Base-by-base conservation (phyloP, 345 rosid genomes). In the Melaleuca quinquenervia region DNA sequence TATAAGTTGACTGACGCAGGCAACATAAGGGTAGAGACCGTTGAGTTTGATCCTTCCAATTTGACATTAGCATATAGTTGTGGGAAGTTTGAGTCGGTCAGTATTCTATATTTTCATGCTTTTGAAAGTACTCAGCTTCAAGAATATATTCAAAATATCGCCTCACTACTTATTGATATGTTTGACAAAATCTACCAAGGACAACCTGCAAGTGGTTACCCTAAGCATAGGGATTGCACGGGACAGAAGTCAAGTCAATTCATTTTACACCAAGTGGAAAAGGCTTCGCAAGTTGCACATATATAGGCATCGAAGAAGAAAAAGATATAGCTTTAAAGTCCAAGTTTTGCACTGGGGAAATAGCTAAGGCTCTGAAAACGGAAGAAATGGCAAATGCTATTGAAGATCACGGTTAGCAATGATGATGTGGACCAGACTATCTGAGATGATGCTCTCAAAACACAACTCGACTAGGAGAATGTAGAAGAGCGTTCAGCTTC, bases 271-370 rank as follows among this genome's bases (percentile, higher is more conserved):
- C 22, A 22, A n/a, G 70, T 22, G 58, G 26, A 8, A 8, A 8
- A 22, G n/a, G 58, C 58, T 22, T 54, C 0, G 58, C 58, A 54
- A 8, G n/a, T 22, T 8, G 58, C 58, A 8, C 58, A 54, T 54
- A 22, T 8, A 22, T 54, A 16, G n/a, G 8, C 0, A 54, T 21
- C n/a, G 21, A 8, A 8, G 6, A 22, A 54, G 58, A 54, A 26
- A 10, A 22, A 54, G 0, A 1, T 0, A 0, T 54, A 0, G 58
- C 58, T 21, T 22, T 21, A 26, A 1, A 3, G 2, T 8, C 1
- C 26, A 54, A 8, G 5, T 15, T 58, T 1, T 16, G 70, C 70
- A 12, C 7, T n/a, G 70, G 70, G 70, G 32, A n/a, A 3, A 54
- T 54, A 8, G n/a, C 26, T 1, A 54, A 54, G 58, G 11, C 12